Percentiles rank a stretch among this genome's conserved stretches.
Conservation (phyloP, 208 protist genomes). For the Leishmania mexicana region DNA sequence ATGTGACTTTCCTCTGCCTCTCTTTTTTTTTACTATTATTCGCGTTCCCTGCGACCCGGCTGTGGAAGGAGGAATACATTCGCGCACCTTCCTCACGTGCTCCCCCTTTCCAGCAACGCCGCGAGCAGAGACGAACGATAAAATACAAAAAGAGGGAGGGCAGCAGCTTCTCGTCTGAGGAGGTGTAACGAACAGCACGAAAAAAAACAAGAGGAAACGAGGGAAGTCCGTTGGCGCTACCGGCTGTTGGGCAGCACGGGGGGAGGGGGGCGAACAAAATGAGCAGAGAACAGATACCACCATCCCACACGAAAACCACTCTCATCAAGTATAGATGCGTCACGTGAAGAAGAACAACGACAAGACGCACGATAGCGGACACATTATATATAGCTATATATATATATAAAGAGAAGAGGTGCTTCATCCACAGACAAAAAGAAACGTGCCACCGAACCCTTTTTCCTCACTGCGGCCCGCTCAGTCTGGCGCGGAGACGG, state of each 20-base stretch:
- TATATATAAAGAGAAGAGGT: neutral
- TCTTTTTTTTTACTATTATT: neutral
- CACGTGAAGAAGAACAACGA: neutral
- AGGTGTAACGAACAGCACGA: neutral
- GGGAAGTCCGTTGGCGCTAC: neutral
- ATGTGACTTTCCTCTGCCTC: neutral
- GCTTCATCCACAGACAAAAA: neutral
- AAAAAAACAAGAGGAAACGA: neutral
- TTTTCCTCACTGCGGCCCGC: neutral
- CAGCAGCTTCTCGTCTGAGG: neutral
- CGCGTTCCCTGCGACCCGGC: neutral
- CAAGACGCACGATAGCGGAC: neutral
- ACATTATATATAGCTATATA: no score
- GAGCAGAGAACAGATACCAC: neutral
- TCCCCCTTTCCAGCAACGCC: neutral
- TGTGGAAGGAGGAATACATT: neutral
- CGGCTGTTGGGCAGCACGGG: neutral
- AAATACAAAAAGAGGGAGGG: no score
- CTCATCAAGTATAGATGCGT: neutral
- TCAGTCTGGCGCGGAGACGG: conserved; percentile 21
- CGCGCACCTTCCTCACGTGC: neutral
- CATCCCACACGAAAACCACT: neutral
- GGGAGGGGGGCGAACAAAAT: neutral
- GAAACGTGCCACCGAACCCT: neutral
- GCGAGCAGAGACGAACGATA: neutral